These are phyloP conservation scores for Hordeum marinum DNA, from an alignment of 176 grass and related monocot genomes.

Conservation along the genomic window DNA sequence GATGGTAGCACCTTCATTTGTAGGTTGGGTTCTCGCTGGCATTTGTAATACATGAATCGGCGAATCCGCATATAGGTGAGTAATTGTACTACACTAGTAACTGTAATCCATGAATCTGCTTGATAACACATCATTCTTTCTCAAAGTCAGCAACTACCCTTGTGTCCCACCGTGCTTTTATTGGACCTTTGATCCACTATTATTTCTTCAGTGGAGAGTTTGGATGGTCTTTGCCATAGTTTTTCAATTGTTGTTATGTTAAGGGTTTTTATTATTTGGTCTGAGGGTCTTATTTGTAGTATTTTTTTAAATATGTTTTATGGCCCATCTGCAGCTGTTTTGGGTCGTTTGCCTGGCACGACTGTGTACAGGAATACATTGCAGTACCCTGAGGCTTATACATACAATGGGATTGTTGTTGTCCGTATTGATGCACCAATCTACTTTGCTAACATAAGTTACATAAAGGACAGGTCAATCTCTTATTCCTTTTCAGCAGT, in stretches of 20 bases:
- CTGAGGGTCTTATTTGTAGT: not conserved
- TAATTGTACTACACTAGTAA: not conserved
- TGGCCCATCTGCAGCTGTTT: slow-evolving; percentile 53
- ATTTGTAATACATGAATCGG: slow-evolving; percentile 94
- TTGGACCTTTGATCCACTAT: not conserved
- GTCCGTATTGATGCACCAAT: slow-evolving; percentile 93
- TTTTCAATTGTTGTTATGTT: not conserved
- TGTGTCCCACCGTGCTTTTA: not conserved
- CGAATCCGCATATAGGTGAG: slow-evolving; percentile 95
- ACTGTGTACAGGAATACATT: slow-evolving; percentile 86
- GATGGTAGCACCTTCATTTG: slow-evolving; percentile 16
- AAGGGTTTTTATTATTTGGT: not conserved
- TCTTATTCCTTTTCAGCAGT: not conserved
- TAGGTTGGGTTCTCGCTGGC: slow-evolving; percentile 91
- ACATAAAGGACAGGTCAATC: slow-evolving; percentile 85
- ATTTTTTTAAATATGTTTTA: not conserved
- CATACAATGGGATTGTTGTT: slow-evolving; percentile 84
- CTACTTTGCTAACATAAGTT: slow-evolving; percentile 97
- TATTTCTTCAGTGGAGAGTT: not conserved
- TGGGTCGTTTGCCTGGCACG: slow-evolving; percentile 90
- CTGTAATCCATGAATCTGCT: not conserved
- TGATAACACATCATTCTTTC: not conserved
- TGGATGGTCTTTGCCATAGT: not conserved
- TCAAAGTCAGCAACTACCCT: not conserved
- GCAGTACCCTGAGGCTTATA: slow-evolving; percentile 91